These are phyloP conservation scores for Sporodiniella umbellata DNA, from an alignment of 371 early-diverging fungal genomes.

Conservation along the genomic window DNA sequence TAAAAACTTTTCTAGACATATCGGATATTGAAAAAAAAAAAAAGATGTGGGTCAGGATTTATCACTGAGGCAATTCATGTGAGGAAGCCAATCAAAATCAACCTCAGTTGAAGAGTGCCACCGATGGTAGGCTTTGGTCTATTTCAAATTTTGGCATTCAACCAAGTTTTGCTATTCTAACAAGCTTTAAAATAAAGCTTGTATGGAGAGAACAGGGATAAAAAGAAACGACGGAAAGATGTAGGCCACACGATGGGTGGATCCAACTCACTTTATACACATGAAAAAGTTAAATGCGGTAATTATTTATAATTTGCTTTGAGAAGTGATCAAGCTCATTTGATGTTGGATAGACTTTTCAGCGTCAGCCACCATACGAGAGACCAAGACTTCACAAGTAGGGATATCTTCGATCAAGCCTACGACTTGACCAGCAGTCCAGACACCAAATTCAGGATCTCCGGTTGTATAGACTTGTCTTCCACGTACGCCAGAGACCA, in stretches of 20 bases:
- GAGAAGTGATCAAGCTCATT: conserved; percentile 10
- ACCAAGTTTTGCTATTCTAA: too few relatives aligned
- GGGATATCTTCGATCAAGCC: conserved; percentile 78
- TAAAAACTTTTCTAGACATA: not conserved
- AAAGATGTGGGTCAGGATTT: not conserved
- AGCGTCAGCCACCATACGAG: conserved; percentile 57
- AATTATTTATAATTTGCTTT: conserved; percentile 16
- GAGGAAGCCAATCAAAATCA: too few relatives aligned
- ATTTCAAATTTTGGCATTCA: too few relatives aligned
- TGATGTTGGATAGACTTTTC: conserved; percentile 41
- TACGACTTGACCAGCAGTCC: conserved; percentile 76
- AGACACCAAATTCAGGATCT: conserved; percentile 70
- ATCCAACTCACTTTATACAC: not conserved
- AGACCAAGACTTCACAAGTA: conserved; percentile 61
- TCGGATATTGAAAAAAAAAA: not conserved
- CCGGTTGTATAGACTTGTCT: conserved; percentile 68
- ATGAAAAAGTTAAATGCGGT: not conserved
- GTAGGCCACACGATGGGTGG: too few relatives aligned
- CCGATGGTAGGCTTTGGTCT: too few relatives aligned
- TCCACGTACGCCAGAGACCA: conserved; percentile 72
- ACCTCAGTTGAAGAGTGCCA: too few relatives aligned
- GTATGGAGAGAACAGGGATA: too few relatives aligned
- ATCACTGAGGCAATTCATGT: too few relatives aligned
- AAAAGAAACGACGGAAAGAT: too few relatives aligned
- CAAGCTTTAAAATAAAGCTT: too few relatives aligned